Percentiles rank a stretch among this genome's conserved stretches.
Evolutionary conservation across 345 rosid species (phyloP).

Genomic region (Bretschneidera sinensis): DNA sequence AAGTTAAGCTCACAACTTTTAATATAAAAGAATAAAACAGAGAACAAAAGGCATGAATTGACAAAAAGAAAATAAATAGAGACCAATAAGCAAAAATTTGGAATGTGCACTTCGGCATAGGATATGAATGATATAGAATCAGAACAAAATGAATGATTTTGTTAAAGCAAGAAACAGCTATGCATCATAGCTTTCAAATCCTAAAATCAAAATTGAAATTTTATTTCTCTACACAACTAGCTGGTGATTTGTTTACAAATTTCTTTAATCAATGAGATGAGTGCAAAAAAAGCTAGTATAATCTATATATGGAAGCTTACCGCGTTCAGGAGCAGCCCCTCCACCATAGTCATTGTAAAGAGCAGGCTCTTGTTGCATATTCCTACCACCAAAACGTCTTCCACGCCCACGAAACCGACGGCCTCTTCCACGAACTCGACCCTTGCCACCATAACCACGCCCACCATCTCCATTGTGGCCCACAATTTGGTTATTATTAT

Average conservation of each 20-base stretch:
- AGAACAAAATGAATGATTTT: no score
- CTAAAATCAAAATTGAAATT: no score
- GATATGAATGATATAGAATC: not conserved
- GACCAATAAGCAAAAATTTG: no score
- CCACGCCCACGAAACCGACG: slow-evolving; percentile 17
- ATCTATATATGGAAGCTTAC: slow-evolving; percentile 11
- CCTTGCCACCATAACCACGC: slow-evolving; percentile 16
- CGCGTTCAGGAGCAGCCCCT: slow-evolving; percentile 12
- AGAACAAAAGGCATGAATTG: not conserved
- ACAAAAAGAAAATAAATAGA: no score
- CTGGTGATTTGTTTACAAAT: no score
- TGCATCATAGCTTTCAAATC: not conserved
- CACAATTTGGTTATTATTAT: slow-evolving; percentile 20
- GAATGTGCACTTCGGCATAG: no score
- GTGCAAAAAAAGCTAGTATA: not conserved
- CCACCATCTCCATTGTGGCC: slow-evolving; percentile 23
- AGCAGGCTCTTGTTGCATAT: slow-evolving; percentile 24
- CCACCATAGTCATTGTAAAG: slow-evolving; percentile 23
- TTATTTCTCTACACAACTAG: not conserved
- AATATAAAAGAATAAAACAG: no score
- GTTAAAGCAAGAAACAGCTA: not conserved
- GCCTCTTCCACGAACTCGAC: slow-evolving; percentile 18
- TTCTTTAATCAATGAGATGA: not conserved
- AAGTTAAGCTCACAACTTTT: not conserved
- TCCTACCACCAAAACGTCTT: slow-evolving; percentile 24